A percentile compares a stretch with the other conserved stretches of the same genome.
These are phyloP conservation scores for Aspergillus sclerotioniger DNA, from an alignment of 495 filamentous ascomycete genomes.

Conservation along the genomic window DNA sequence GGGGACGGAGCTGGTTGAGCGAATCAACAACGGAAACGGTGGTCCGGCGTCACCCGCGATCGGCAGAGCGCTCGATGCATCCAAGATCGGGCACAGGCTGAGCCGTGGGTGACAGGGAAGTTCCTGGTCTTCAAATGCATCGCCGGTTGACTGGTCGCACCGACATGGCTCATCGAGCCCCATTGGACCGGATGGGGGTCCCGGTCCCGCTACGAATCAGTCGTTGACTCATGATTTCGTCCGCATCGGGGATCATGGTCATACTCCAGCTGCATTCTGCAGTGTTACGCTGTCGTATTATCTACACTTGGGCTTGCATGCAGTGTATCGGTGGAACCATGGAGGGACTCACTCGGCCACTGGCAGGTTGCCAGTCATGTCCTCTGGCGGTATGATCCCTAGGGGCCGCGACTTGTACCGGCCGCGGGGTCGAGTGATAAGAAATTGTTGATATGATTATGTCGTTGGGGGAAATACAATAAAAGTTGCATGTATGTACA, in stretches of 20 bases:
- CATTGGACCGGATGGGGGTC: not conserved
- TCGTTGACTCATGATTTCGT: not conserved
- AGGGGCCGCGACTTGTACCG: too few relatives aligned
- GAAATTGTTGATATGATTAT: not conserved
- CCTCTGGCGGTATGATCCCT: too few relatives aligned
- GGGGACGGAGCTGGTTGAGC: conserved; percentile 8
- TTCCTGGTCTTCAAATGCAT: not conserved
- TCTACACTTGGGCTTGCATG: not conserved
- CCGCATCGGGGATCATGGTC: not conserved
- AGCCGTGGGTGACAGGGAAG: not conserved
- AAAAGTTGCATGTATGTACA: not conserved
- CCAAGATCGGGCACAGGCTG: not conserved
- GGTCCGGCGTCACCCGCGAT: not conserved
- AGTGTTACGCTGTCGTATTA: not conserved
- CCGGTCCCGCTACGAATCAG: not conserved
- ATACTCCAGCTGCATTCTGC: not conserved
- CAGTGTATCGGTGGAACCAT: not conserved
- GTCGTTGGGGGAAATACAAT: not conserved
- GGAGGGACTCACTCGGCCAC: too few relatives aligned
- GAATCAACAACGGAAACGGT: not conserved
- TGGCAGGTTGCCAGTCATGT: too few relatives aligned
- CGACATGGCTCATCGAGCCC: not conserved
- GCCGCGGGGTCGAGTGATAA: too few relatives aligned
- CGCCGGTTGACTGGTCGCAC: not conserved
- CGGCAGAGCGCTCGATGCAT: conserved; percentile 3